Evolutionary conservation across 495 filamentous ascomycete species (phyloP).

Genomic region (Penicillium paxilli): DNA sequence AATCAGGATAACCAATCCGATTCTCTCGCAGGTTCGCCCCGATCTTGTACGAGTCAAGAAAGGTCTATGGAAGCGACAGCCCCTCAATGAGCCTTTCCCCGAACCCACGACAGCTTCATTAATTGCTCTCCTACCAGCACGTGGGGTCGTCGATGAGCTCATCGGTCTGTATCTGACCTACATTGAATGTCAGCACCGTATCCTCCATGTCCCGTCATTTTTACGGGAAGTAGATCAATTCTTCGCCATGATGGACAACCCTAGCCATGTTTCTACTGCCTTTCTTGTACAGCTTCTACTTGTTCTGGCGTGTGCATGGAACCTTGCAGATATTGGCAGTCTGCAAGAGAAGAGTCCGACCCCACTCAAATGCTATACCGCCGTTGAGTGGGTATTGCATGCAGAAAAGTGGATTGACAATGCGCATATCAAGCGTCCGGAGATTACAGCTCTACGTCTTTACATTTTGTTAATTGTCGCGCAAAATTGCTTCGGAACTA

Average conservation of each 20-base stretch:
- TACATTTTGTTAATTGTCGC: constrained; percentile 62
- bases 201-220: constrained; percentile 61
- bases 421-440: constrained; percentile 54
- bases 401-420: constrained; percentile 62
- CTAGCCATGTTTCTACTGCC: constrained; percentile 28
- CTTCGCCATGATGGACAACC: constrained; percentile 40
- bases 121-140: constrained; percentile 37
- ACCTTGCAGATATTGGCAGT: constrained; percentile 31
- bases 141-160: constrained; percentile 50
- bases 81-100: constrained; percentile 33
- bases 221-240: constrained; percentile 52
- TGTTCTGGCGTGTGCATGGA: constrained; percentile 62
- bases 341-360: constrained; percentile 51
- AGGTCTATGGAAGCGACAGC: constrained; percentile 37
- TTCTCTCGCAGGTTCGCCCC: constrained; percentile 35
- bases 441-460: constrained; percentile 55
- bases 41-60: constrained; percentile 36
- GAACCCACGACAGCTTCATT: constrained; percentile 32
- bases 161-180: constrained; percentile 52
- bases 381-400: constrained; percentile 62
- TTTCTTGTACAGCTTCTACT: constrained; percentile 64
- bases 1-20: constrained; percentile 37
- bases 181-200: constrained; percentile 57
- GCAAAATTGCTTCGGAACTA: constrained; percentile 53
- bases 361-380: constrained; percentile 47